Evolutionary conservation across 768 basidiomycete species (phyloP).

Genomic region (Russula ochroleuca): DNA sequence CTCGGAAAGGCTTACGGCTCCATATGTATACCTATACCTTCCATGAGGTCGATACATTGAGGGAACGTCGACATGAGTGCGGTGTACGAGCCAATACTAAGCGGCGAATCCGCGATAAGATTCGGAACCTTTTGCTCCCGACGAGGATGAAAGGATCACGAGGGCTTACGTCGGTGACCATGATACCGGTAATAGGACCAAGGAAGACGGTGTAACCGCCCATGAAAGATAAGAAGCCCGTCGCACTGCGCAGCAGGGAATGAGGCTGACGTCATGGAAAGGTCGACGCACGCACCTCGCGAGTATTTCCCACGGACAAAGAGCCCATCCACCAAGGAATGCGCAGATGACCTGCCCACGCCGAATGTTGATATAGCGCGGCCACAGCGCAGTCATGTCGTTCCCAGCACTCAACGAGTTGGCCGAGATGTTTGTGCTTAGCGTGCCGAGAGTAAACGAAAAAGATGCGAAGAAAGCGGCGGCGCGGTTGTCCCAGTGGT

Average conservation of each 20-base stretch:
- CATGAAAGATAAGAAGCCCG: constrained; percentile 73
- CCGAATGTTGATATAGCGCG: constrained; percentile 74
- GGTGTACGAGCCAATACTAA: constrained; percentile 77
- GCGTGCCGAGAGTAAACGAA: constrained; percentile 65
- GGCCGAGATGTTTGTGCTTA: constrained; percentile 66
- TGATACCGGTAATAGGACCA: constrained; percentile 78
- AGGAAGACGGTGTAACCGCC: constrained; percentile 82
- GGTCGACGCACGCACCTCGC: constrained; percentile 35
- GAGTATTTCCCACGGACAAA: constrained; percentile 87
- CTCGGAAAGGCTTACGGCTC: constrained; percentile 46
- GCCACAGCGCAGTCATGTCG: constrained; percentile 77
- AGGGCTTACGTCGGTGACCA: constrained; percentile 51
- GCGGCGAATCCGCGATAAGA: background rate
- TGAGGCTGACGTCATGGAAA: background rate
- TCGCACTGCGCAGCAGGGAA: constrained; percentile 38
- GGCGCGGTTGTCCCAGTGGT: constrained; percentile 79
- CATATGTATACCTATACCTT: constrained; percentile 71
- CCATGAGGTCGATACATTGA: constrained; percentile 80
- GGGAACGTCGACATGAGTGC: constrained; percentile 69
- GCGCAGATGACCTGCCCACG: constrained; percentile 75
- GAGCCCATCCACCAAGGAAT: constrained; percentile 75
- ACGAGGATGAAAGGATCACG: background rate
- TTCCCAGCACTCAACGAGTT: constrained; percentile 77
- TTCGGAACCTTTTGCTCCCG: background rate
- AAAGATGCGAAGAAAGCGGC: constrained; percentile 81